Evolutionary conservation across 83 land plant species (phyloP), one percentile per base, ranked within the genome.

Genomic region (Isoetes engelmannii): DNA sequence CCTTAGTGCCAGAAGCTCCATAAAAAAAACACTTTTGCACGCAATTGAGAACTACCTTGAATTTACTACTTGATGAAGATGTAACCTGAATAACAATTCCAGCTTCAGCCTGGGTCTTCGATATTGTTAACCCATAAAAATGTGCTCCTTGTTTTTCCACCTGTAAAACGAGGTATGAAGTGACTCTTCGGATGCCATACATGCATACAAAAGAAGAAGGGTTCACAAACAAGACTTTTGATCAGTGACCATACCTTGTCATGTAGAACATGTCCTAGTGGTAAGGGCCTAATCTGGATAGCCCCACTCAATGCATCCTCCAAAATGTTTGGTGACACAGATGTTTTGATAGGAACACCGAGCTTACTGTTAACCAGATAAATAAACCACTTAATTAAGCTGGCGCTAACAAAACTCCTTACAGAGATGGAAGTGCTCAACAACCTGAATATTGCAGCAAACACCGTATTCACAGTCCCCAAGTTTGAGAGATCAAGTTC

Each of bases 191-290:
- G 3, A 8, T 9, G 19, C 10, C 18, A 59, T 19, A 51, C 17
- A 15, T 51, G 17, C 55, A 12, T 51, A 51, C 13, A 12, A 51
- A 51, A 51, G 15, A 51, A 51, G 55, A 51, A 12, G 55, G 17
- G 13, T 12, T 12, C 7, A 58, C 61, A 58, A 15, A 58, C 6
- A 58, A 7, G n/a, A n/a, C n/a, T n/a, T n/a, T n/a, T n/a, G n/a
- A n/a, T n/a, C n/a, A n/a, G n/a, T n/a, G n/a, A 28, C 37, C 37
- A 59, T 59, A 59, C 62, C 62, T 59, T 59, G 62, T 59, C 62
- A 18, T 59, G 62, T 19, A 59, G 28, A 18, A 37, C 18, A 18
- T 59, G 62, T 12, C 62, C 62, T 12, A 59, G 19, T 19, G 62
- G 9, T 8, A 59, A 37, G 9, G 62, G 62, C 28, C 62, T 59